Evolutionary conservation across 345 rosid species (phyloP), one percentile per base, ranked within the genome.

Genomic region (Brassica nigra): DNA sequence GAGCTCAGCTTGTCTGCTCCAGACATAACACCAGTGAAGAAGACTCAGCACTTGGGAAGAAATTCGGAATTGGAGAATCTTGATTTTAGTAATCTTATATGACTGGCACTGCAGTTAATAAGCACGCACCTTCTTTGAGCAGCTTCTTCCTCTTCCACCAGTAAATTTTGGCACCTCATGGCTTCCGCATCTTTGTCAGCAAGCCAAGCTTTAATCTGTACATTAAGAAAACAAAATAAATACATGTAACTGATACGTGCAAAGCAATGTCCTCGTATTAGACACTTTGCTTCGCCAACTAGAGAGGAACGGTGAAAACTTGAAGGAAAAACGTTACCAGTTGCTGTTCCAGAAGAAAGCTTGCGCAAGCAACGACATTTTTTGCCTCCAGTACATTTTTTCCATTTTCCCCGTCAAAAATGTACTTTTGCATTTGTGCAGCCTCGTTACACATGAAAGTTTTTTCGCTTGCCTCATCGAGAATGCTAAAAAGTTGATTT

Each of bases 91-190:
- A 74, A 29, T 0, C 8, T 14, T 54, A 73, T 63, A 61, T 42
- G 15, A 34, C 62, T 49, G 36, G 12, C 71, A 73, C 11, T 62
- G 82, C 78, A 52, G 30, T 37, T 63, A 9, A 49, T 29, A 76
- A 39, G 70, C 58, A 74, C 39, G 29, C 78, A 93, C 99, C 97
- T 96, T 86, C 88, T 90, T 79, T 79, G 94, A 52, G 95, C 92
- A 78, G 97, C 97, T 87, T 93, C 99, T 86, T 96, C 98, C 84
- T 96, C 99, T 85, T 93, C 97, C 82, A 96, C 87, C 29, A 93
- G 88, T 84, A 91, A 82, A 77, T 92, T 90, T 87, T 96, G 97
- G 85, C 93, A 92, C 84, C 97, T 87, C 84, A 93, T 78, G 75
- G 98, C 97, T 85, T 93, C 97, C 23, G 95, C 97, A 78, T 93